Evolutionary conservation across 225 moss, liverwort and hornwort species (phyloP).

Genomic region (Climacium dendroides): DNA sequence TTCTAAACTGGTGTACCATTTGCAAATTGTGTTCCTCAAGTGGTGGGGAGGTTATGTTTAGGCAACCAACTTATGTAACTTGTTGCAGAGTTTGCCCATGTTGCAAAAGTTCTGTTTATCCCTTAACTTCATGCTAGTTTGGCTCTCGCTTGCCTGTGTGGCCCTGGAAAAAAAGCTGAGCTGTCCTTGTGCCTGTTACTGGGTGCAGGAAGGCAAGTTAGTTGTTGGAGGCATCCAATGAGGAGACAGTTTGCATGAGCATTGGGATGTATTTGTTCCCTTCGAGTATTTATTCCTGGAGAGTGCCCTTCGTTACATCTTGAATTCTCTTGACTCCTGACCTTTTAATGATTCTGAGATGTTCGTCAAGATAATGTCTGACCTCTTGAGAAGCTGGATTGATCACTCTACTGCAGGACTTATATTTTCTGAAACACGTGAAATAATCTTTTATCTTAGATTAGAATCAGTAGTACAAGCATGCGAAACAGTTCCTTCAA

Average conservation of each 20-base stretch:
- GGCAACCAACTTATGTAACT: background rate
- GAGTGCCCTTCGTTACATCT: background rate
- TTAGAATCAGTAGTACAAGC: background rate
- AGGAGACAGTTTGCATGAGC: background rate
- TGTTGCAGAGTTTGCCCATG: background rate
- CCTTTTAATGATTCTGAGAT: background rate
- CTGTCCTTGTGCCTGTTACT: background rate
- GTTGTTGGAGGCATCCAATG: background rate
- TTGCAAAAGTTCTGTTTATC: background rate
- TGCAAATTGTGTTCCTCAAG: background rate
- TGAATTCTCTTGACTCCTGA: background rate
- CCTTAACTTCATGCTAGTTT: background rate
- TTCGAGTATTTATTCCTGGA: background rate
- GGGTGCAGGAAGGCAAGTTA: background rate
- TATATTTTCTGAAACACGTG: background rate
- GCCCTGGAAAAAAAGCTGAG: background rate
- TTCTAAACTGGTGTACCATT: background rate
- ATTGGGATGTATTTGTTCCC: background rate
- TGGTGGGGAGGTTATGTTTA: background rate
- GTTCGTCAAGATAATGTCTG: background rate
- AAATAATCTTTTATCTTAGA: background rate
- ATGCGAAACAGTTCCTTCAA: background rate
- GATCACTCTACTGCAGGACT: background rate
- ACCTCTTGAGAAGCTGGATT: background rate
- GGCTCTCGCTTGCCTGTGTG: background rate